phyloP scores from a whole-genome alignment of 2,329 filamentous ascomycete genomes.

The Diaporthe ilicicola region DNA sequence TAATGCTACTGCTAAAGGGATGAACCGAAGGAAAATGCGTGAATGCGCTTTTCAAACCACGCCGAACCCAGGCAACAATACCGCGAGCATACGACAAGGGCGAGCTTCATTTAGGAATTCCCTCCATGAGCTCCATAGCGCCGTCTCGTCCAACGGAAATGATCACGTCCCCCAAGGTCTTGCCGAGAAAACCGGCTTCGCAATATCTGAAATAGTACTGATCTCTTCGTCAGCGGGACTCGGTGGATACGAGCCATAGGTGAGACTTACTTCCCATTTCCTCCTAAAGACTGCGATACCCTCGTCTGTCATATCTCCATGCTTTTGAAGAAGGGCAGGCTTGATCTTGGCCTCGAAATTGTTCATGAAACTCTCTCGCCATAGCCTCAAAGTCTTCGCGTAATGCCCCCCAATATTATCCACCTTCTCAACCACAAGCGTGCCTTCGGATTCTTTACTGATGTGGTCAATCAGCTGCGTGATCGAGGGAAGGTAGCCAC shows the following conservation, averaged over 20 bases:
- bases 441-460: conserved; percentile 65
- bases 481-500: conserved; percentile 72
- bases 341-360: conserved; percentile 70
- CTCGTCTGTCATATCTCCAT: conserved; percentile 66
- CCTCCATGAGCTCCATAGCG: conserved; percentile 73
- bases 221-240: conserved; percentile 28
- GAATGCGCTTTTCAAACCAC: conserved; percentile 10
- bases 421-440: conserved; percentile 71
- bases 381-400: conserved; percentile 72
- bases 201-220: conserved; percentile 81
- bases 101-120: conserved; percentile 65
- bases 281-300: conserved; percentile 73
- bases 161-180: conserved; percentile 77
- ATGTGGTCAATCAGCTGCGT: conserved; percentile 68
- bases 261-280: conserved; percentile 70
- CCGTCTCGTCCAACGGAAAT: conserved; percentile 75
- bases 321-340: conserved; percentile 65
- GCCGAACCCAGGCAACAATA: conserved; percentile 32
- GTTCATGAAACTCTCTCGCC: conserved; percentile 71
- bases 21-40: not conserved
- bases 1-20: not conserved
- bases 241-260: not conserved
- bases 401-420: conserved; percentile 82
- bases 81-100: not conserved
- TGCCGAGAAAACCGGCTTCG: conserved; percentile 76